phyloP scores from a whole-genome alignment of 2,329 filamentous ascomycete species.

The Aspergillus flavus region DNA sequence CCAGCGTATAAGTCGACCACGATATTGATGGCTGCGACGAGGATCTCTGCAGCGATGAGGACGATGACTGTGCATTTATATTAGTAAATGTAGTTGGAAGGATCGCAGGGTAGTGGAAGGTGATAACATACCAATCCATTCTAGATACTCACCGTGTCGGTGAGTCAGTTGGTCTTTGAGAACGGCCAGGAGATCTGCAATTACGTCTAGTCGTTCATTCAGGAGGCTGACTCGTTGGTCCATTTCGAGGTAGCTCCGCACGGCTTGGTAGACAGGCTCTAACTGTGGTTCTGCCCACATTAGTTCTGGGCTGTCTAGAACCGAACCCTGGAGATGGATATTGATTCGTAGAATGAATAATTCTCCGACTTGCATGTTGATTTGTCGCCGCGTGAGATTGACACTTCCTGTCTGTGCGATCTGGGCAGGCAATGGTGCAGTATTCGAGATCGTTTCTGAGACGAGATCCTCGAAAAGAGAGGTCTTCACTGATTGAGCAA shows the following conservation, averaged over 20 bases:
- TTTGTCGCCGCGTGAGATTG: slow-evolving; percentile 80
- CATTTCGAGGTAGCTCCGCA: slow-evolving; percentile 95
- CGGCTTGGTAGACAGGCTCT: slow-evolving; percentile 94
- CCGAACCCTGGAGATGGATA: slow-evolving; percentile 95
- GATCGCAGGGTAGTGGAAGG: not conserved
- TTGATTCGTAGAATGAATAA: slow-evolving; percentile 97
- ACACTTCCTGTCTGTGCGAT: slow-evolving; percentile 93
- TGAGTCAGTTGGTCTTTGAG: slow-evolving; percentile 95
- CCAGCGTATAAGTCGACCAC: slow-evolving; percentile 87
- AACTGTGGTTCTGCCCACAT: slow-evolving; percentile 99
- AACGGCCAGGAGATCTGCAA: slow-evolving; percentile 88
- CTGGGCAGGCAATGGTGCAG: slow-evolving; percentile 88
- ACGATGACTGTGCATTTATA: slow-evolving; percentile 70
- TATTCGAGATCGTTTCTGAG: slow-evolving; percentile 88
- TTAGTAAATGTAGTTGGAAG: slow-evolving; percentile 18
- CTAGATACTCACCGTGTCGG: slow-evolving; percentile 84
- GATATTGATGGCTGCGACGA: slow-evolving; percentile 92
- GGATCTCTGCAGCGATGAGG: slow-evolving; percentile 91
- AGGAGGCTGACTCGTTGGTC: slow-evolving; percentile 88
- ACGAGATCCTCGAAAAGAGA: slow-evolving; percentile 95
- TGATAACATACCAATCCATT: slow-evolving; percentile 76
- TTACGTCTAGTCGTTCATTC: slow-evolving; percentile 88
- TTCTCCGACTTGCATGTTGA: slow-evolving; percentile 99
- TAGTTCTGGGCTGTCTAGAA: slow-evolving; percentile 93
- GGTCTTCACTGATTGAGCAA: slow-evolving; percentile 97